Evolutionary conservation across 1,139 yeast species (phyloP).

Genomic region (Pichia kudriavzevii): DNA sequence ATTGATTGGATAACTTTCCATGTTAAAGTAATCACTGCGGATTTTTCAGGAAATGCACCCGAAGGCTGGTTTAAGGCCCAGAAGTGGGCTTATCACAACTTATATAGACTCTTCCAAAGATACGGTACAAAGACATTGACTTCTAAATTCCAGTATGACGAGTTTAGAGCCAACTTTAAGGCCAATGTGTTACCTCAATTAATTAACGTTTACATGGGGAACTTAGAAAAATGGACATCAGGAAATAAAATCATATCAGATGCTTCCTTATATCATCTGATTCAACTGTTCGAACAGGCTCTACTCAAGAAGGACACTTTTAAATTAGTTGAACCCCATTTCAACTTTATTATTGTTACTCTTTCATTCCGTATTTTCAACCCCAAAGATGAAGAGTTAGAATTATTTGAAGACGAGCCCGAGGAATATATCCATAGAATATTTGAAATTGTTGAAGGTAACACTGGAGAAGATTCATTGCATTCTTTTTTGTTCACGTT

Average conservation of each 20-base stretch:
- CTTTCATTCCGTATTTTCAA: slow-evolving; percentile 74
- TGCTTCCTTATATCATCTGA: slow-evolving; percentile 57
- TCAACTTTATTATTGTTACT: slow-evolving; percentile 56
- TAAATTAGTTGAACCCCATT: slow-evolving; percentile 63
- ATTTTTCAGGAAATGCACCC: slow-evolving; percentile 45
- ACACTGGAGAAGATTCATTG: slow-evolving; percentile 65
- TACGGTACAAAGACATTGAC: slow-evolving; percentile 52
- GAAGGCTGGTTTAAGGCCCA: slow-evolving; percentile 69
- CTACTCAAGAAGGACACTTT: slow-evolving; percentile 64
- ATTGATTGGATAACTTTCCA: slow-evolving; percentile 75
- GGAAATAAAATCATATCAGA: slow-evolving; percentile 62
- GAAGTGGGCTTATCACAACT: slow-evolving; percentile 85
- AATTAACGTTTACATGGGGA: slow-evolving; percentile 52
- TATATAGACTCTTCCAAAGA: slow-evolving; percentile 65
- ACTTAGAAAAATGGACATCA: slow-evolving; percentile 68
- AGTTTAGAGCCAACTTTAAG: slow-evolving; percentile 42
- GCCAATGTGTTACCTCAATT: slow-evolving; percentile 67
- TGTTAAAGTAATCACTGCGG: slow-evolving; percentile 56
- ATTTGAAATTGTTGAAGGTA: slow-evolving; percentile 54
- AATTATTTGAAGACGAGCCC: slow-evolving; percentile 81
- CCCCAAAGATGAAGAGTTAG: slow-evolving; percentile 64
- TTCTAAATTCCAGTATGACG: slow-evolving; percentile 43
- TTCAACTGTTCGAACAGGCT: slow-evolving; percentile 66
- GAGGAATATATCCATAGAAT: slow-evolving; percentile 80
- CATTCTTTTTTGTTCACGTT: slow-evolving; percentile 55